phyloP scores from a whole-genome alignment of 1,139 yeast genomes.

The Hemisphaericaspora xylofermentans region DNA sequence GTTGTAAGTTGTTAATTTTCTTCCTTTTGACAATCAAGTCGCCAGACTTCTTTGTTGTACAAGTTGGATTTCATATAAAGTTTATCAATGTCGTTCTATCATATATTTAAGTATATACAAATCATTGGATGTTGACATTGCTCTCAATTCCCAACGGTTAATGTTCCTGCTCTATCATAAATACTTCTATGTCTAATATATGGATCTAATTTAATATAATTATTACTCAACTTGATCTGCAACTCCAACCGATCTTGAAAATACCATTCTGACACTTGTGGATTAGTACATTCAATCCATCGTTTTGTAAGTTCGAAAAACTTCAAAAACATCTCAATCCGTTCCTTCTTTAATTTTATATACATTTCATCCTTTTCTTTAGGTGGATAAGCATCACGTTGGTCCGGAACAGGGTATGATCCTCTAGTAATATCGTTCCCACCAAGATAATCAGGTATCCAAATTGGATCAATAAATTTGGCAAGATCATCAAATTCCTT shows the following conservation, averaged over 20 bases:
- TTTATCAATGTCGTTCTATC: too few relatives aligned
- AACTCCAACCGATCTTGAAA: slow-evolving; percentile 40
- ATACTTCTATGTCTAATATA: slow-evolving; percentile 39
- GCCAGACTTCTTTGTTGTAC: too few relatives aligned
- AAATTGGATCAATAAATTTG: slow-evolving; percentile 31
- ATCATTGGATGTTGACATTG: background rate
- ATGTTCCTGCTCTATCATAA: slow-evolving; percentile 37
- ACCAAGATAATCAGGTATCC: slow-evolving; percentile 42
- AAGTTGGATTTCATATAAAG: too few relatives aligned
- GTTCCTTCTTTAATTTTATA: slow-evolving; percentile 27
- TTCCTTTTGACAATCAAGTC: too few relatives aligned
- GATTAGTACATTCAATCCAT: slow-evolving; percentile 46
- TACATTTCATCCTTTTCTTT: slow-evolving; percentile 30
- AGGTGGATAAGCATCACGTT: slow-evolving; percentile 32
- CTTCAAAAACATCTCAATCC: slow-evolving; percentile 31
- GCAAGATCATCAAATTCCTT: slow-evolving; percentile 36
- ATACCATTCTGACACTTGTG: slow-evolving; percentile 38
- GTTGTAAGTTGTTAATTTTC: too few relatives aligned
- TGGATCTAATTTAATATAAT: slow-evolving; percentile 40
- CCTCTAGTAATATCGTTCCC: slow-evolving; percentile 34
- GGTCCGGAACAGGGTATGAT: slow-evolving; percentile 30
- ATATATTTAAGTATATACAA: too few relatives aligned
- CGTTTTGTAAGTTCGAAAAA: slow-evolving; percentile 37
- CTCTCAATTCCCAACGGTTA: slow-evolving; percentile 12
- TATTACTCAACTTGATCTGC: slow-evolving; percentile 28